phyloP scores from a whole-genome alignment of 805 yeast genomes.

The Candida silvatica region DNA sequence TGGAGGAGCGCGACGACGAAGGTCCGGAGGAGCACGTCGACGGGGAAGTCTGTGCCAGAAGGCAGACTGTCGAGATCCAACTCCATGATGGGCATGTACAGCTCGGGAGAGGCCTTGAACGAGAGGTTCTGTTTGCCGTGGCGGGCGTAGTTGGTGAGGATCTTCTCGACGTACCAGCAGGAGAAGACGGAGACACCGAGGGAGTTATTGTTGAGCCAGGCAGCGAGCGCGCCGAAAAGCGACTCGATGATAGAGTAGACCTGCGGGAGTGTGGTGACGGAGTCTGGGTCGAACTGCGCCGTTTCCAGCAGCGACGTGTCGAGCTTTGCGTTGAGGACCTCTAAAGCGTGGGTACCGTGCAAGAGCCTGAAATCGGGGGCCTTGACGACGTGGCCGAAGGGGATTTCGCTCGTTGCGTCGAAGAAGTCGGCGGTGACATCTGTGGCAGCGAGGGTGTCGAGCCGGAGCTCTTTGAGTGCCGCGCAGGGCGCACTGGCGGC shows the following conservation, averaged over 20 bases:
- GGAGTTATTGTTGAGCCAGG: constrained; percentile 74
- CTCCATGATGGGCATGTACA: background rate
- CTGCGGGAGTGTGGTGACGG: constrained; percentile 25
- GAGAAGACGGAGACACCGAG: constrained; percentile 72
- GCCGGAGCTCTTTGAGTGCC: too few species aligned
- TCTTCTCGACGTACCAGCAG: constrained; percentile 48
- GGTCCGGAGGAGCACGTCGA: constrained; percentile 34
- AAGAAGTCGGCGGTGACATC: constrained; percentile 55
- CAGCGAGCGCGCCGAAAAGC: constrained; percentile 43
- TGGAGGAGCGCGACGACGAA: constrained; percentile 46
- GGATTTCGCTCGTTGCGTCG: constrained; percentile 20
- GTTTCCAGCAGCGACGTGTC: constrained; percentile 68
- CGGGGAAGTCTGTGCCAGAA: constrained; percentile 28
- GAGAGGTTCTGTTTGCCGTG: constrained; percentile 6
- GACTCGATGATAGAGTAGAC: constrained; percentile 46
- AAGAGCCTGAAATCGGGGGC: constrained; percentile 54
- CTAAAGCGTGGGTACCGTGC: constrained; percentile 86
- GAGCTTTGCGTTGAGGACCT: constrained; percentile 58
- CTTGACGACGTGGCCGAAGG: constrained; percentile 49
- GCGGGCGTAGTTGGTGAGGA: constrained; percentile 9
- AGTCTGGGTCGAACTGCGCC: constrained; percentile 33
- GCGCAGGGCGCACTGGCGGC: too few species aligned
- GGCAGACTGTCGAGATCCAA: background rate
- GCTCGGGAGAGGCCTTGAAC: constrained; percentile 2
- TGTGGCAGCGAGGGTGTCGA: constrained; percentile 18